Evolutionary conservation across 495 filamentous ascomycete species (phyloP), one percentile per base, ranked within the genome.

Genomic region (Astrocystis sublimbata): DNA sequence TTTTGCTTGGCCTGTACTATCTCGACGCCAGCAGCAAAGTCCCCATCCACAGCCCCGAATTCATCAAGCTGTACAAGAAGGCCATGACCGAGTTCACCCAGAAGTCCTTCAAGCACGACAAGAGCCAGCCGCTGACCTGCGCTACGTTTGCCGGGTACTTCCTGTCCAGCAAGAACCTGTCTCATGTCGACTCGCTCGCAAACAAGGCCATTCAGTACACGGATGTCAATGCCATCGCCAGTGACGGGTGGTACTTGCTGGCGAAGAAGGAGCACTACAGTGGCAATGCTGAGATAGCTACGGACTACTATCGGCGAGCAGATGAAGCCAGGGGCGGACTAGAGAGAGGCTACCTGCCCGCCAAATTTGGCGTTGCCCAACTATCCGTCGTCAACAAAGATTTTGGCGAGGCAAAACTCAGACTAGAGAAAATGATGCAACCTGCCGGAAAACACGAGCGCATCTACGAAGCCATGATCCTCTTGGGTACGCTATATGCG

Each of bases 171-270:
- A 94, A 90, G 71, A 81, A 82, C 3, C 88, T 91, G 70, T 65
- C 83, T 2, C 89, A 89, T 49, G 93, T 94, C 9, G 93, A 98
- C 62, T 83, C 83, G 10, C 83, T 98, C 8, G 91, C 94, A 28
- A 89, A 93, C 71, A 94, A 93, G 73, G 92, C 96, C 1, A 97
- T 98, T 63, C 90, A 97, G 69, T 85, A 90, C 61, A 97, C 93
- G 2, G 94, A 98, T 71, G 92, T 97, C 63, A 93, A 96, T 73
- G 88, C 91, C 12, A 90, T 98, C 71, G 93, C 93, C 2, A 96
- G 92, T 72, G 94, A 98, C 68, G 94, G 93, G 21, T 97, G 92
- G 92, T 98, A 96, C 75, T 76, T 96, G 4, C 86, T 98, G 13
- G 94, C 91, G 12, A 82, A 92, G 45, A 97, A 96, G 69, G 88